These are phyloP conservation scores for Verbena officinalis DNA, from an alignment of 257 asterid genomes.

Conservation along the genomic window DNA sequence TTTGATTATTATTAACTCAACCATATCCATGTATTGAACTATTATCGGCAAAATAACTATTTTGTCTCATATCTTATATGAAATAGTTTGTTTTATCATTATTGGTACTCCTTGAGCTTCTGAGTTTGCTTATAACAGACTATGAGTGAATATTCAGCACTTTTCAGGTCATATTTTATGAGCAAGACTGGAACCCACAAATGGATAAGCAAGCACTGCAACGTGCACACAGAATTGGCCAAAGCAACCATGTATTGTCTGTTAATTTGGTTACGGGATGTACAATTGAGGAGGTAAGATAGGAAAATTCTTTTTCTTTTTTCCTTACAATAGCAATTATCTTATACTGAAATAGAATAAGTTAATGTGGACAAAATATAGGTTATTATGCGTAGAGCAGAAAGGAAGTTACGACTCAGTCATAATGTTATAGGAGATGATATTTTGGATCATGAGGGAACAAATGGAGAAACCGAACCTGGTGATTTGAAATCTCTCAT, in stretches of 20 bases:
- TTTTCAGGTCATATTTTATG: slow-evolving; percentile 86
- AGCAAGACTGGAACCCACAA: slow-evolving; percentile 99
- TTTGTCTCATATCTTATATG: not conserved
- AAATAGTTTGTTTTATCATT: not conserved
- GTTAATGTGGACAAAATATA: slow-evolving; percentile 35
- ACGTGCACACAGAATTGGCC: slow-evolving; percentile 98
- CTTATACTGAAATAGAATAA: slow-evolving; percentile 33
- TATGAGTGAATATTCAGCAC: slow-evolving; percentile 20
- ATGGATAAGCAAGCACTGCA: slow-evolving; percentile 98
- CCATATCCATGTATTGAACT: slow-evolving; percentile 7
- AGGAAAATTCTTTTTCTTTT: not conserved
- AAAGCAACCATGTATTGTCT: slow-evolving; percentile 74
- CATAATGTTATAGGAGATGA: slow-evolving; percentile 80
- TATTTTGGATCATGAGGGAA: slow-evolving; percentile 50
- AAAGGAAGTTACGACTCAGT: slow-evolving; percentile 85
- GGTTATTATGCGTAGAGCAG: slow-evolving; percentile 91
- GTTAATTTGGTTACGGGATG: slow-evolving; percentile 76
- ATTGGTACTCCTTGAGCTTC: slow-evolving; percentile 3
- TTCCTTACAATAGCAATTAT: slow-evolving; percentile 15
- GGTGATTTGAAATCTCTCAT: slow-evolving; percentile 79
- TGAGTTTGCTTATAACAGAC: slow-evolving; percentile 19
- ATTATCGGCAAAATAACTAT: slow-evolving; percentile 2
- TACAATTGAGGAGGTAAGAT: slow-evolving; percentile 86
- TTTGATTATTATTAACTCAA: slow-evolving; percentile 6
- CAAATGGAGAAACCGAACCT: slow-evolving; percentile 58